phyloP scores from a whole-genome alignment of 1,284 basidiomycete species.

The Kwoniella shivajii region DNA sequence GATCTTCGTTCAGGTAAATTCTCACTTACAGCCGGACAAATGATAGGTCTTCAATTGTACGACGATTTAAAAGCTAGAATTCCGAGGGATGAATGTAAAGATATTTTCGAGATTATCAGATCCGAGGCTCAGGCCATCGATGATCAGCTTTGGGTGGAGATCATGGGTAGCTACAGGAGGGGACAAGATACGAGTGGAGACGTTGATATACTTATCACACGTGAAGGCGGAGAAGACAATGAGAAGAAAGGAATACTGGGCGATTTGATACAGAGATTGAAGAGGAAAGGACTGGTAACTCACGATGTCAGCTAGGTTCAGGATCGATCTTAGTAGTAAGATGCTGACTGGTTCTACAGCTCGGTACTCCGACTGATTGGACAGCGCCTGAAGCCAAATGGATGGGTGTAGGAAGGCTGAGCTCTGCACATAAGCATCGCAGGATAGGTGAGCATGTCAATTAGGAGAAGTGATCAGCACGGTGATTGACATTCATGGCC shows the following conservation, averaged over 20 bases:
- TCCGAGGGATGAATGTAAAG: constrained; percentile 73
- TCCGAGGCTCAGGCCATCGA: constrained; percentile 71
- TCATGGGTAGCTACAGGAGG: constrained; percentile 88
- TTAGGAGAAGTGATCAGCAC: neutral
- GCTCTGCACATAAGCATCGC: constrained; percentile 58
- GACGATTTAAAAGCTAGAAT: constrained; percentile 74
- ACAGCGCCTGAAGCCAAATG: constrained; percentile 72
- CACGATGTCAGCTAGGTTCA: constrained; percentile 62
- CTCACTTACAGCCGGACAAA: constrained; percentile 65
- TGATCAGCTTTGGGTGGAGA: constrained; percentile 69
- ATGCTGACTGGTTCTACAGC: constrained; percentile 18
- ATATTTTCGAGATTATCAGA: constrained; percentile 71
- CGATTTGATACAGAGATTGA: constrained; percentile 64
- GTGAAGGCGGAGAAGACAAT: constrained; percentile 71
- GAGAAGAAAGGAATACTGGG: constrained; percentile 57
- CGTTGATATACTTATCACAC: constrained; percentile 84
- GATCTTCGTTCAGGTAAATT: constrained; percentile 67
- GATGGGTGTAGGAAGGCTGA: constrained; percentile 69
- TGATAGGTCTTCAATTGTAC: constrained; percentile 74
- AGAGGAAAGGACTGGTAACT: constrained; percentile 64
- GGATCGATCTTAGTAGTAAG: neutral
- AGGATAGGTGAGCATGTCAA: constrained; percentile 65
- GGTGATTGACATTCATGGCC: neutral
- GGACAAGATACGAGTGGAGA: constrained; percentile 79
- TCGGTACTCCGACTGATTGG: constrained; percentile 63